Evolutionary conservation across 768 basidiomycete species (phyloP), one percentile per base, ranked within the genome.

Genomic region (Pulveroboletus sp.): DNA sequence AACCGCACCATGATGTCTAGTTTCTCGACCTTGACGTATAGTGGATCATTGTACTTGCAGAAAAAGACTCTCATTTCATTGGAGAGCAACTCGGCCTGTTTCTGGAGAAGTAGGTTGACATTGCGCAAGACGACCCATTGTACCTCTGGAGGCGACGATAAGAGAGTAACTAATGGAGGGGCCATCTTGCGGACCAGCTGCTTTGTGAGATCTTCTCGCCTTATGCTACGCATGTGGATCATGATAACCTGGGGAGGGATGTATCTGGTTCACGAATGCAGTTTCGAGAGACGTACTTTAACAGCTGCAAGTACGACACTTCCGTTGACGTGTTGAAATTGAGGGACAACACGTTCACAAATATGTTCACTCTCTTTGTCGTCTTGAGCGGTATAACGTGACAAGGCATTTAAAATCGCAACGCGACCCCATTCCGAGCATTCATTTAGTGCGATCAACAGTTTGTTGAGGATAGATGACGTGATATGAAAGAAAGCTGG

Each of bases 11-110:
- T 99, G 64, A 98, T 96, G 59, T 97, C 96, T 57, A 99, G 72
- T 70, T 99, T 98, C 69, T 97, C 96, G 45, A 97, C 82, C 69
- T 99, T 99, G 67, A 98, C 94, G 62, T 98, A 99, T n/a, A 95
- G 73, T 6, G 95, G 95, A 63, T 99, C 95, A 63, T 98, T 98
- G 72, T 99, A 98, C 69, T 99, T 99, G 83, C 95, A 97, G 76
- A 98, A 99, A 68, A 99, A 99, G 17, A 99, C 96, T 38, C 94
- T 81, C 91, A 99, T 94, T 69, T 99, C 95, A 69, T 89, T 96
- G 7, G 86, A 81, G 9, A 99, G 80, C 51, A 96, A 77, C 54
- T 93, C 93, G 2, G 91, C 72, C 5, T 92, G 85, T 63, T 95
- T 95, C 69, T 99, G 95, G 2, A 99, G 81, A 23, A 99, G 77